phyloP scores from a whole-genome alignment of 768 basidiomycete species.

The Tylopilus felleus region DNA sequence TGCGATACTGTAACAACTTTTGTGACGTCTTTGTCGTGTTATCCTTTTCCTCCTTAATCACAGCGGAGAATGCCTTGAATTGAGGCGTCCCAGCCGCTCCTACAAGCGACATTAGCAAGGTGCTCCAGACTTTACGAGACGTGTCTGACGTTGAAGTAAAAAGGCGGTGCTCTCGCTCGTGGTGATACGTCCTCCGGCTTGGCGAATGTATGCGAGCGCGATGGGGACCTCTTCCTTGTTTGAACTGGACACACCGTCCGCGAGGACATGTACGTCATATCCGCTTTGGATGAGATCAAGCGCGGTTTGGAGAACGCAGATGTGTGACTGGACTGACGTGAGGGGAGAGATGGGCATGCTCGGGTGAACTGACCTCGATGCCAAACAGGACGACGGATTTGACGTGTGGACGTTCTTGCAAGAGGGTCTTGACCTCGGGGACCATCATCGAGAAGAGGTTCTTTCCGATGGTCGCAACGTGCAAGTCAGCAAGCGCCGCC shows the following conservation, averaged over 20 bases:
- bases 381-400: constrained; percentile 75
- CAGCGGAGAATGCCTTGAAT: constrained; percentile 69
- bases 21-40: constrained; percentile 44
- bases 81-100: constrained; percentile 57
- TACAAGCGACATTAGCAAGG: constrained; percentile 25
- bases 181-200: constrained; percentile 71
- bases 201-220: constrained; percentile 66
- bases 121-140: constrained; percentile 4
- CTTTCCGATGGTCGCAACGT: constrained; percentile 68
- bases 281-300: constrained; percentile 56
- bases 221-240: constrained; percentile 77
- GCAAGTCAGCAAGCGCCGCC: constrained; percentile 50
- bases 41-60: constrained; percentile 78
- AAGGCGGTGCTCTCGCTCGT: constrained; percentile 83
- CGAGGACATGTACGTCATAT: constrained; percentile 64
- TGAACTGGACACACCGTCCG: constrained; percentile 81
- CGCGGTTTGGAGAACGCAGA: constrained; percentile 84
- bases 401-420: constrained; percentile 46
- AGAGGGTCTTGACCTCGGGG: constrained; percentile 53
- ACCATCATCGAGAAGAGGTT: constrained; percentile 84
- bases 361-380: constrained; percentile 63
- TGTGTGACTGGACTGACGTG: constrained; percentile 60
- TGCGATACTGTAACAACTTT: constrained; percentile 30
- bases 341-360: not conserved
- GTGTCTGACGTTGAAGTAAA: constrained; percentile 60